A percentile compares a stretch with the other conserved stretches of the same genome.
These are phyloP conservation scores for Aureobasidium mangrovei DNA, from an alignment of 2,329 filamentous ascomycete species.

Conservation along the genomic window DNA sequence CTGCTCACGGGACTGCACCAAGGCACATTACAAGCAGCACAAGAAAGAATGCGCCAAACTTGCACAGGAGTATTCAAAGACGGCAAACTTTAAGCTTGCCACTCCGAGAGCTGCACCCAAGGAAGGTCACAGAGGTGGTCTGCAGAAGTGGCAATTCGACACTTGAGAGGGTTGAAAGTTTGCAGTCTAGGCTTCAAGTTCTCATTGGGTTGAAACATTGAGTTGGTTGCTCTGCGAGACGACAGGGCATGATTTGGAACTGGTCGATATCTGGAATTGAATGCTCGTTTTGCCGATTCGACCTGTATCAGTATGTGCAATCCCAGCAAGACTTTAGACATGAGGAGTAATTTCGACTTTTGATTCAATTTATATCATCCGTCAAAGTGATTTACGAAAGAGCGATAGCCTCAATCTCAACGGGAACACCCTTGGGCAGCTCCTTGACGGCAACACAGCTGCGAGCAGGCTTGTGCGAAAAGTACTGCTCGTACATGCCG, in stretches of 20 bases:
- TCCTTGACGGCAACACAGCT: conserved; percentile 87
- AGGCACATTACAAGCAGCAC: conserved; percentile 31
- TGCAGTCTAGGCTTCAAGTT: too few relatives aligned
- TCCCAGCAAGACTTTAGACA: too few relatives aligned
- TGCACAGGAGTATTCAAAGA: conserved; percentile 32
- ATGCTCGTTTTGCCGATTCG: too few relatives aligned
- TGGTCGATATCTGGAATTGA: too few relatives aligned
- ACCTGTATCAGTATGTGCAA: too few relatives aligned
- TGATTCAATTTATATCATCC: too few relatives aligned
- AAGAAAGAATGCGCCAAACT: conserved; percentile 32
- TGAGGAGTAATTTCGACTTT: too few relatives aligned
- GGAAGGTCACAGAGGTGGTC: conserved; percentile 26
- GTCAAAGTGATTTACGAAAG: conserved; percentile 23
- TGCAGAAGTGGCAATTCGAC: conserved; percentile 34
- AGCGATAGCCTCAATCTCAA: conserved; percentile 87
- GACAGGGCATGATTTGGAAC: too few relatives aligned
- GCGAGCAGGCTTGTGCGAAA: conserved; percentile 72
- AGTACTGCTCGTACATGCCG: conserved; percentile 66
- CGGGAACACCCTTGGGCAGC: conserved; percentile 73
- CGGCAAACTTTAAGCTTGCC: conserved; percentile 32
- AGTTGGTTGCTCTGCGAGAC: too few relatives aligned
- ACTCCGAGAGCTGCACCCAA: conserved; percentile 25
- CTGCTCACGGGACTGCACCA: conserved; percentile 34
- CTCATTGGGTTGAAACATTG: too few relatives aligned
- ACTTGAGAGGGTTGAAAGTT: conserved; percentile 17